Evolutionary conservation across 1,284 basidiomycete genomes (phyloP).

Genomic region (Cryptococcus depauperatus): DNA sequence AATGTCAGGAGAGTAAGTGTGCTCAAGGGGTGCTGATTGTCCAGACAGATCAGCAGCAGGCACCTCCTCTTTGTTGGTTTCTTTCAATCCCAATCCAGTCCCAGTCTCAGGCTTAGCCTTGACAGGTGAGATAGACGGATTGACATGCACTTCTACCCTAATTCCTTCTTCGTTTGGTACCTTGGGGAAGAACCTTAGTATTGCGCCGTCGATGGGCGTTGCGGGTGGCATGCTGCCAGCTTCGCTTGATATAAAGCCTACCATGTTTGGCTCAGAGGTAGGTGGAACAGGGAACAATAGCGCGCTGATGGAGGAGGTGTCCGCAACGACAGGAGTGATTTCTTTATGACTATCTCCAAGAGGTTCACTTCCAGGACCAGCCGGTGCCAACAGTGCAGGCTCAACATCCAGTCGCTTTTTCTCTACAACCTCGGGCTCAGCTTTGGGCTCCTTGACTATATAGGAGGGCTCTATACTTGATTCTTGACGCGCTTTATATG

Average conservation of each 20-base stretch:
- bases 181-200: constrained; percentile 32
- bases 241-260: background rate
- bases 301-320: background rate
- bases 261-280: background rate
- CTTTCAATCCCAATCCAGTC: background rate
- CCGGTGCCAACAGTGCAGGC: too few species aligned
- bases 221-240: background rate
- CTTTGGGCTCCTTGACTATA: constrained; percentile 4
- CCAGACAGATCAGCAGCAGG: constrained; percentile 4
- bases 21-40: constrained; percentile 7
- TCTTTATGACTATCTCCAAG: constrained; percentile 20
- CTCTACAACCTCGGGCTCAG: background rate
- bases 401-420: constrained; percentile 36
- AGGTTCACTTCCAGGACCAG: too few species aligned
- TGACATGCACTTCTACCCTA: constrained; percentile 36
- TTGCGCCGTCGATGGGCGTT: constrained; percentile 24
- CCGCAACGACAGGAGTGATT: constrained; percentile 9
- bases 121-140: constrained; percentile 19
- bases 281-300: background rate
- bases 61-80: background rate
- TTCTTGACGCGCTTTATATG: constrained; percentile 7
- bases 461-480: constrained; percentile 5
- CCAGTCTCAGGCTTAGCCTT: background rate
- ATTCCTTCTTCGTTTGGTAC: constrained; percentile 41
- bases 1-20: background rate